Evolutionary conservation across 352 stramenopile species (phyloP), one percentile per base, ranked within the genome.

Genomic region (Blastocystis sp.): DNA sequence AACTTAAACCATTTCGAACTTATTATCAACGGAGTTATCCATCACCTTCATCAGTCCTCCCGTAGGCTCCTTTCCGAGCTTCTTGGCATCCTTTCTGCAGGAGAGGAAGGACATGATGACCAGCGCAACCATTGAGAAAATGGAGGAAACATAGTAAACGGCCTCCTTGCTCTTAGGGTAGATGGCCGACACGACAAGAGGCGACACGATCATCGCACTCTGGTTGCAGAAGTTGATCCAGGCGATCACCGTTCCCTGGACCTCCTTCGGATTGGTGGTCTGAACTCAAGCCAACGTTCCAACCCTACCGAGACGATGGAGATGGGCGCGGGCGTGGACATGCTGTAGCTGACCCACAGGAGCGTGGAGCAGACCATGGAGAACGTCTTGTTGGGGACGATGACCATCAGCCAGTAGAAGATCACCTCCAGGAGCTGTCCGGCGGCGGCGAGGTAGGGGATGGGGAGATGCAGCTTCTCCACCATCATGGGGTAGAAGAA

Each of bases 171-270:
- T 51, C 4, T 49, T 27, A 4, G 61, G 61, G 29, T 73, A 73
- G 44, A 73, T 73, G 4, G 38, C 61, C 4, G 61, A 46, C 29
- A 73, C n/a, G n/a, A 73, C 38, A 14, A 73, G n/a, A 0, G 61
- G 61, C 18, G 61, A 73, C 1, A 73, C 36, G 44, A 73, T 73
- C 1, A 73, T 59, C 18, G 61, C 61, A 18, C 34, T 11, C 42
- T 72, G 61, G 29, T 36, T 49, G 42, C 61, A 72, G n/a, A 72
- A 48, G 24, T 72, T 72, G 27, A 44, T 48, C 61, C 61, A 72
- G 27, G 29, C 40, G 21, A 72, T 36, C 32, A 72, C 61, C 4
- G 34, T 72, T 24, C 61, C 61, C 42, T 72, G 61, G 14, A 72
- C 40, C 32, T 72, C 61, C 29, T 36, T 36, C 24, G 34, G n/a